Base-by-base conservation (phyloP, 805 yeast species). In the Scheffersomyces stipitis region DNA sequence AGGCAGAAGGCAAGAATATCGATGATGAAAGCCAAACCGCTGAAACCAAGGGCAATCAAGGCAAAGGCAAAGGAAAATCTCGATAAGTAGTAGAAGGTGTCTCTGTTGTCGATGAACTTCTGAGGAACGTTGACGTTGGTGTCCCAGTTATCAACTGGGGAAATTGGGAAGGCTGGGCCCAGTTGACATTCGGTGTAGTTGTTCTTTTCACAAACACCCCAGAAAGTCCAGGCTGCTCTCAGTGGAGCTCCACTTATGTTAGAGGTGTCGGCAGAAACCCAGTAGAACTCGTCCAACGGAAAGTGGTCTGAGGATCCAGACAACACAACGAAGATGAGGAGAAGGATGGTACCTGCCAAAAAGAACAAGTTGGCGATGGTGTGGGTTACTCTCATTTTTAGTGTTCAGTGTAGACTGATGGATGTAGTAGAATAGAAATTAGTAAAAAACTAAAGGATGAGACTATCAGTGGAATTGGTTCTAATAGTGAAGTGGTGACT, bases 101-200 rank as follows among this genome's bases (percentile, higher is more conserved):
- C 66, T 44, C 77, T 69, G 55, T 71, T 57, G 22, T 59, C 48
- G 34, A 65, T 48, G 48, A 88, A 81, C 17, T 64, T 62, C 3
- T 54, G 24, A 17, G 95, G 95, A 34, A 83, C 37, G 9, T 38
- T 72, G 2, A 49, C 49, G 14, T 66, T 52, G 35, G 81, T 69
- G 37, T 70, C 70, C 51, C 88, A 88, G 66, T 87, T 86, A 51
- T 78, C 79, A 31, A 62, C 75, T 18, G 96, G 96, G 17, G 95
- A 85, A 56, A 89, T 79, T 29, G 96, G 88, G 63, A 73, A 81
- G n/a, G 86, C 97, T 14, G 96, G 84, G 10, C 80, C 77, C 30
- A 72, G 57, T 31, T 60, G 56, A 52, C 73, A 74, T 15, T 60
- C 40, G 30, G 78, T 59, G 64, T 88, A 88, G 60, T 79, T 71